Evolutionary conservation across 1,284 basidiomycete species (phyloP).

Genomic region (Pulveroboletus sp.): DNA sequence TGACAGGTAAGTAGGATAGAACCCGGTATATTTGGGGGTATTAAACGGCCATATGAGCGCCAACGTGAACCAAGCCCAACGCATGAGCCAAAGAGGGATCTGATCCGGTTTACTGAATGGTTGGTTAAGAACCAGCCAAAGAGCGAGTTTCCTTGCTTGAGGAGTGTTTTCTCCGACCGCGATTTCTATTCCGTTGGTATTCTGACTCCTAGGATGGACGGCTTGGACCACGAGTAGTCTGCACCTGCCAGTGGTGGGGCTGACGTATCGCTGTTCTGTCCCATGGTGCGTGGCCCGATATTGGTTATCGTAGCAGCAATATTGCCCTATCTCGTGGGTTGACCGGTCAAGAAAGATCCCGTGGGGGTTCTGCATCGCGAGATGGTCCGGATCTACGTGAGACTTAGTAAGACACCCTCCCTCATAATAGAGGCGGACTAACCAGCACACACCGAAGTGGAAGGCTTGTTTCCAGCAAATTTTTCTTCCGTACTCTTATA

Average conservation of each 20-base stretch:
- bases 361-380: neutral
- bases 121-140: slow-evolving; percentile 17
- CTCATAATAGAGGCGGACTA: slow-evolving; percentile 1
- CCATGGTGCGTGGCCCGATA: slow-evolving; percentile 20
- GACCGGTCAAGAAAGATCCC: neutral
- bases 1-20: slow-evolving; percentile 23
- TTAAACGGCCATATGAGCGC: slow-evolving; percentile 21
- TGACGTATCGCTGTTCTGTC: slow-evolving; percentile 23
- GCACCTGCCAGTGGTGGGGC: slow-evolving; percentile 25
- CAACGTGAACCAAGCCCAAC: slow-evolving; percentile 25
- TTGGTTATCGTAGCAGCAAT: slow-evolving; percentile 25
- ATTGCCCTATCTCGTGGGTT: neutral
- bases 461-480: neutral
- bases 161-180: neutral
- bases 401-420: neutral
- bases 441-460: slow-evolving; percentile 6
- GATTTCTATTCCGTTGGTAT: neutral
- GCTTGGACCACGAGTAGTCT: slow-evolving; percentile 29
- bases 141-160: slow-evolving; percentile 17
- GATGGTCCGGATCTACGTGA: neutral
- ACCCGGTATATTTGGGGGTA: slow-evolving; percentile 1
- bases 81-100: slow-evolving; percentile 16
- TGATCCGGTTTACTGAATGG: neutral
- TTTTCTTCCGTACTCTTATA: slow-evolving; percentile 12
- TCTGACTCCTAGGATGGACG: slow-evolving; percentile 10